phyloP scores from a whole-genome alignment of 345 rosid genomes.

The Euphorbia lathyris region DNA sequence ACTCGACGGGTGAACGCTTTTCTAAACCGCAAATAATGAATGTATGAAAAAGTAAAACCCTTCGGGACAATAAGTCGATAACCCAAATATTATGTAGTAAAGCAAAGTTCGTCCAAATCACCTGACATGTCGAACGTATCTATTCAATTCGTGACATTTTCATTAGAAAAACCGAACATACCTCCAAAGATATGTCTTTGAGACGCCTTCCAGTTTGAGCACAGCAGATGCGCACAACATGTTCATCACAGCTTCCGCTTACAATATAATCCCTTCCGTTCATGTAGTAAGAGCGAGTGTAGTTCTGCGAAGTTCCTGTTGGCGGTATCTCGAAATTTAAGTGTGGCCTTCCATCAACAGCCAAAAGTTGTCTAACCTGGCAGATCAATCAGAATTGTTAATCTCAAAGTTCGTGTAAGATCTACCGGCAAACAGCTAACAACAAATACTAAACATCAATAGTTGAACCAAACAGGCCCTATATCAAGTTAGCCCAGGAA shows the following conservation, averaged over 20 bases:
- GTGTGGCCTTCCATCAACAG: conserved; percentile 88
- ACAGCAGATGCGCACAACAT: conserved; percentile 80
- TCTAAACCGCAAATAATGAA: neutral
- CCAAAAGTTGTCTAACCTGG: conserved; percentile 84
- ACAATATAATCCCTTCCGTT: conserved; percentile 89
- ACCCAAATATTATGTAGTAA: no score
- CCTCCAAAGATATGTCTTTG: conserved; percentile 89
- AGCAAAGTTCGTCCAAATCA: no score
- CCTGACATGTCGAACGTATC: no score
- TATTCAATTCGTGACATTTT: neutral
- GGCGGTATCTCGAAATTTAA: conserved; percentile 66
- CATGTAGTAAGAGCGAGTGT: conserved; percentile 91
- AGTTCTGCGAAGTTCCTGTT: conserved; percentile 79
- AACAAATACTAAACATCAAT: no score
- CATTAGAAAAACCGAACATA: conserved; percentile 22
- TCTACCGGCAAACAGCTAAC: no score
- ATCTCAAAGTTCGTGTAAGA: neutral
- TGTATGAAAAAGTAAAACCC: neutral
- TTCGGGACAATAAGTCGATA: no score
- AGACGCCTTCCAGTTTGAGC: conserved; percentile 98
- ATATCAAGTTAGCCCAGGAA: no score
- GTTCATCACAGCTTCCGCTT: conserved; percentile 93
- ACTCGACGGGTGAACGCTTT: neutral
- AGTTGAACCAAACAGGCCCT: no score
- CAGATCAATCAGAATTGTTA: conserved; percentile 20